Evolutionary conservation across 306 rosid species (phyloP).

Genomic region (Cotoneaster glaucophyllus): DNA sequence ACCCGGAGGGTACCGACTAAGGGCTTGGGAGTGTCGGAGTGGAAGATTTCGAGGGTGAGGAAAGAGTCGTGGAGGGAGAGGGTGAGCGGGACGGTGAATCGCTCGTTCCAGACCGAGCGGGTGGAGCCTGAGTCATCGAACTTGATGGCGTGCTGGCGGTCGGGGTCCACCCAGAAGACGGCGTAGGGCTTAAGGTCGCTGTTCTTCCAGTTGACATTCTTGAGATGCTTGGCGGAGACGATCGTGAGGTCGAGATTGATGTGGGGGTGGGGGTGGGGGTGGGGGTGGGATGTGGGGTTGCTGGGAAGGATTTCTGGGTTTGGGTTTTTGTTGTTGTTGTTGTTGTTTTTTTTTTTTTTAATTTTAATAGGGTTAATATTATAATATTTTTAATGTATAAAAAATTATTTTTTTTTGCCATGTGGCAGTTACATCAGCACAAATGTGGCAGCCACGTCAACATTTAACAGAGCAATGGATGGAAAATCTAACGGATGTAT

Average conservation of each 20-base stretch:
- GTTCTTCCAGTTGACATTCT: slow-evolving; percentile 85
- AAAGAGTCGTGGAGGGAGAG: slow-evolving; percentile 39
- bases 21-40: slow-evolving; percentile 83
- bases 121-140: slow-evolving; percentile 80
- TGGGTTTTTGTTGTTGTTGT: no score
- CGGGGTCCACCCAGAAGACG: slow-evolving; percentile 74
- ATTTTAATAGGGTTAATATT: no score
- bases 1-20: slow-evolving; percentile 66
- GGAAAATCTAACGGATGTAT: no score
- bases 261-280: no score
- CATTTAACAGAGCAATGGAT: no score
- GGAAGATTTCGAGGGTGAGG: slow-evolving; percentile 83
- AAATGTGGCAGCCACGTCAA: no score
- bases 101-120: slow-evolving; percentile 81
- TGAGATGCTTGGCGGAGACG: slow-evolving; percentile 79
- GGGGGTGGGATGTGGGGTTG: no score
- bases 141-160: slow-evolving; percentile 76
- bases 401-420: no score
- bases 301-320: no score
- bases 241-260: slow-evolving; percentile 74
- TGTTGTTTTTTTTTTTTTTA: no score
- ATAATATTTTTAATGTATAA: no score
- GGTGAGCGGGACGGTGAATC: slow-evolving; percentile 62
- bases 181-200: slow-evolving; percentile 80
- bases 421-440: no score